A percentile compares a stretch with the other conserved stretches of the same genome.
These are phyloP conservation scores for Xenoacremonium recifei DNA, from an alignment of 2,329 filamentous ascomycete species.

Conservation along the genomic window DNA sequence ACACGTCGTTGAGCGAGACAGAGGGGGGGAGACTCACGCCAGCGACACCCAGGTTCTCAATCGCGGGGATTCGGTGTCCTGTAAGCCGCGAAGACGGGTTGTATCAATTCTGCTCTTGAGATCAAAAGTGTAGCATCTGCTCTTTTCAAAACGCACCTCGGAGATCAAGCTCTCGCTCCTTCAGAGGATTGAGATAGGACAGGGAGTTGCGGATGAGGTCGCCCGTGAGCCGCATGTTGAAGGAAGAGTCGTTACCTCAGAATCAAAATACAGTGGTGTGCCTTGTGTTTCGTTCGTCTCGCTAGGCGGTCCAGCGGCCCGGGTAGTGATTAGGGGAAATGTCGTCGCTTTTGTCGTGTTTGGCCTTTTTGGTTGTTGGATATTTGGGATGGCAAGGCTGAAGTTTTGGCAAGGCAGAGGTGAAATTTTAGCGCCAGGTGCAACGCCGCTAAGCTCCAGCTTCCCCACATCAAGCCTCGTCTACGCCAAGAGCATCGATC, in stretches of 20 bases:
- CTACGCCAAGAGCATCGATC: too few relatives aligned
- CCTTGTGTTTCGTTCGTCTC: neutral
- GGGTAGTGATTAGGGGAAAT: too few relatives aligned
- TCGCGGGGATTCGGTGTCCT: slow-evolving; percentile 97
- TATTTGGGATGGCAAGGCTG: slow-evolving; percentile 26
- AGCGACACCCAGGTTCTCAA: slow-evolving; percentile 96
- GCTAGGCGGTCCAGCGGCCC: too few relatives aligned
- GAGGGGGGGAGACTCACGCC: slow-evolving; percentile 59
- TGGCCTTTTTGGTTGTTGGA: neutral
- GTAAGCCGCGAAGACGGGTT: slow-evolving; percentile 49
- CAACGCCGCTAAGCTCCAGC: too few relatives aligned
- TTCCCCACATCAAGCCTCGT: neutral
- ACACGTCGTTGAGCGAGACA: neutral
- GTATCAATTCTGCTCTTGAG: slow-evolving; percentile 76
- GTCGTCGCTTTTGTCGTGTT: too few relatives aligned
- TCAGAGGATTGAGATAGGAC: slow-evolving; percentile 97
- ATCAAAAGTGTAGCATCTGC: slow-evolving; percentile 84
- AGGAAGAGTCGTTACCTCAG: slow-evolving; percentile 24
- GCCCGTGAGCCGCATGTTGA: slow-evolving; percentile 86
- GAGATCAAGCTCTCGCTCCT: slow-evolving; percentile 98
- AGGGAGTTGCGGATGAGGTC: slow-evolving; percentile 93
- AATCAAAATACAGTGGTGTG: neutral
- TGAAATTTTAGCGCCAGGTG: slow-evolving; percentile 29
- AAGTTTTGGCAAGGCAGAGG: slow-evolving; percentile 27
- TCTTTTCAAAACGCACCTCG: slow-evolving; percentile 96